Conservation (phyloP, 1,139 yeast species). For the Scheffersomyces titani region DNA sequence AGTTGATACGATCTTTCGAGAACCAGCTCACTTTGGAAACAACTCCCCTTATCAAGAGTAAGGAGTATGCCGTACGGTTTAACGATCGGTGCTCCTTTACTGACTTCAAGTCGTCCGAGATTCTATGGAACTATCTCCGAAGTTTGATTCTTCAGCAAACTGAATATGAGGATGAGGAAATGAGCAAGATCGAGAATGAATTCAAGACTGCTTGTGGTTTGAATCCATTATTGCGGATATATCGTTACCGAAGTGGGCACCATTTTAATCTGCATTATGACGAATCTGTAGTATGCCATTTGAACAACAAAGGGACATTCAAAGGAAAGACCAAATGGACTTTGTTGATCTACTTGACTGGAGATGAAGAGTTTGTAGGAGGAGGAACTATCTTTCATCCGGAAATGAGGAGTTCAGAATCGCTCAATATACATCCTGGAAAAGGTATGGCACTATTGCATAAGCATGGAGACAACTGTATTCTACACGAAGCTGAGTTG, state of each 20-base stretch:
- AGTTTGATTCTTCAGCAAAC: constrained; percentile 30
- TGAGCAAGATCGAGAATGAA: constrained; percentile 19
- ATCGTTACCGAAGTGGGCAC: constrained; percentile 59
- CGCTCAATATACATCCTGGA: constrained; percentile 46
- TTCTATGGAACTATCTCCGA: constrained; percentile 47
- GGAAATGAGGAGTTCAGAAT: constrained; percentile 21
- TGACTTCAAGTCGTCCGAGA: constrained; percentile 40
- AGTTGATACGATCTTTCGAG: constrained; percentile 41
- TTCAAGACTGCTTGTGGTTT: constrained; percentile 50
- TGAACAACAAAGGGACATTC: constrained; percentile 17
- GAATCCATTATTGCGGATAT: constrained; percentile 59
- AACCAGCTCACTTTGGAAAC: constrained; percentile 40
- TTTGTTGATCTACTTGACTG: constrained; percentile 57
- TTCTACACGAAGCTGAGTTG: constrained; percentile 59
- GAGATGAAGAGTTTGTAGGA: constrained; percentile 56
- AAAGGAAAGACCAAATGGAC: constrained; percentile 60
- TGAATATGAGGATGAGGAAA: constrained; percentile 33
- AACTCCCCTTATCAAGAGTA: constrained; percentile 50
- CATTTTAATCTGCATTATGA: constrained; percentile 67
- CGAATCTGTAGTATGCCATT: constrained; percentile 48
- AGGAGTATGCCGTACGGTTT: constrained; percentile 58
- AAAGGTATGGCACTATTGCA: constrained; percentile 64
- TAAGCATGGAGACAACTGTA: constrained; percentile 68
- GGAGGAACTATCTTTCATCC: constrained; percentile 65
- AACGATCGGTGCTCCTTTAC: constrained; percentile 53